phyloP scores from a whole-genome alignment of 441 rosid genomes.

The Cnidoscolus chayamansa region DNA sequence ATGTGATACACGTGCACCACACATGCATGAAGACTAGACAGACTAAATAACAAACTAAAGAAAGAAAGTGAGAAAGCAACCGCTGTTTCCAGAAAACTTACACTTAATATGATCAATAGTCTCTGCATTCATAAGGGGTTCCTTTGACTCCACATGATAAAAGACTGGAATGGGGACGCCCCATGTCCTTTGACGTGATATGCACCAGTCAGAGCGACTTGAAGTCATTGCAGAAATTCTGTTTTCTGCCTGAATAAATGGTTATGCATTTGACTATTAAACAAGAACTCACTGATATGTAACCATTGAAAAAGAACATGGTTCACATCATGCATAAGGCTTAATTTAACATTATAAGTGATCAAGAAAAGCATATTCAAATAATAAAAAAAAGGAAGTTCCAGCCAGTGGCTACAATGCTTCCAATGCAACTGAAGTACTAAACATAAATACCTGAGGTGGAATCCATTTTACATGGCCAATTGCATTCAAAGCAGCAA shows the following conservation, averaged over 20 bases:
- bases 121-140: conserved; percentile 90
- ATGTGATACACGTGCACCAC: too few species aligned
- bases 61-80: conserved; percentile 9
- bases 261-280: conserved; percentile 22
- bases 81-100: conserved; percentile 37
- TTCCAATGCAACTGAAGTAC: conserved; percentile 7
- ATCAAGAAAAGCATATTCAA: conserved; percentile 9
- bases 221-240: conserved; percentile 94
- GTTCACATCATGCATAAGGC: background rate
- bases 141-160: conserved; percentile 71
- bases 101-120: conserved; percentile 79
- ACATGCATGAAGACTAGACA: background rate
- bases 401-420: conserved; percentile 4
- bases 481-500: conserved; percentile 83
- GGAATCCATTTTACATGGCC: conserved; percentile 84
- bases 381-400: conserved; percentile 3
- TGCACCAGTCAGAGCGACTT: conserved; percentile 95
- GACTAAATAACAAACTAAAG: background rate
- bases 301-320: conserved; percentile 15
- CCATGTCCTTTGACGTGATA: conserved; percentile 97
- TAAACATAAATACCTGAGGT: conserved; percentile 63
- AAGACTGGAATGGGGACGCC: conserved; percentile 97
- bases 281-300: conserved; percentile 14
- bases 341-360: background rate
- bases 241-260: conserved; percentile 69